Evolutionary conservation across 2,329 filamentous ascomycete species (phyloP), one percentile per base, ranked within the genome.

Genomic region (Magnaporthiopsis rhizophila): DNA sequence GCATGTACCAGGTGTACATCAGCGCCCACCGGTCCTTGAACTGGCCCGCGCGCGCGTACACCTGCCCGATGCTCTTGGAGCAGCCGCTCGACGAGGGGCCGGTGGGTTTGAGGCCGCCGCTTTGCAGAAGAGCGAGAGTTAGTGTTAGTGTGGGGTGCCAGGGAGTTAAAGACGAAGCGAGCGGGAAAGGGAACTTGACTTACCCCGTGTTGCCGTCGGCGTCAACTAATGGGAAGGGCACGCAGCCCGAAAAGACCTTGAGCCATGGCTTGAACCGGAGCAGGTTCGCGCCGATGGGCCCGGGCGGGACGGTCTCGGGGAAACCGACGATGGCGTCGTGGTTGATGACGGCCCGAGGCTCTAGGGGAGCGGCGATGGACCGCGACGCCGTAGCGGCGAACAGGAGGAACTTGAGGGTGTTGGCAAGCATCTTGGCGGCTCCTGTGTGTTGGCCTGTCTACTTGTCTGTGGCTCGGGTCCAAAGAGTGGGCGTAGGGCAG

Each of bases 151-250:
- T n/a, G 18, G 28, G 4, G n/a, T 50, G 9, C 26, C 7, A 21
- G 26, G 8, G 13, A 6, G n/a, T 7, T 30, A 11, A 26, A 34
- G 28, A 38, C 12, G 18, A n/a, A 63, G 24, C 6, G 5, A 50
- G 8, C 21, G 34, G 12, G 34, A 26, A 57, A n/a, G 30, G n/a
- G 24, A 36, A 5, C 34, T 30, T 7, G 30, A 68, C 76, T 65
- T 72, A 86, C 85, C 79, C 77, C 21, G 82, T 86, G 68, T 88
- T 78, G 2, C 86, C 86, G 0, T 75, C 72, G 0, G 78, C 78
- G 66, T 88, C 82, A 1, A 88, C 85, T 1, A 81, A 85, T 0
- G 85, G 85, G 69, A 86, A 88, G 0, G 85, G 84, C 11, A 87
- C 85, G 66, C 86, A 88, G 59, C 86, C 85, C 68, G 83, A 83